phyloP scores from a whole-genome alignment of 2,329 filamentous ascomycete species.

The Trichophyton simii region DNA sequence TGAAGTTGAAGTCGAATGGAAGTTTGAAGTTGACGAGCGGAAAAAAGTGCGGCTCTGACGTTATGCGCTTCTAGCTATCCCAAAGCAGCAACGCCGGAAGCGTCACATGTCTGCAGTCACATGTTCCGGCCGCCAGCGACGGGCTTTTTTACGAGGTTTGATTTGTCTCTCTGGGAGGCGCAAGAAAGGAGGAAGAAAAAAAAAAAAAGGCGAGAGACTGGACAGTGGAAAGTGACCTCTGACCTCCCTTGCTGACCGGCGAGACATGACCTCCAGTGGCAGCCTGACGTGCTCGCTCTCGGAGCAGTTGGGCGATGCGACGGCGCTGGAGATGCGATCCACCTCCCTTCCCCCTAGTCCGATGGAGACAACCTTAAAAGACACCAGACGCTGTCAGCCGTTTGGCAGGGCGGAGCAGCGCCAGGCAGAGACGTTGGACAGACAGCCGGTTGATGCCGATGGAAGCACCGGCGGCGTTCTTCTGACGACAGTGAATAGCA shows the following conservation, averaged over 20 bases:
- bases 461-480: background rate
- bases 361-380: background rate
- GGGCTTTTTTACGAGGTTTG: background rate
- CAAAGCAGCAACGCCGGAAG: background rate
- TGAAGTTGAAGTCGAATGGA: background rate
- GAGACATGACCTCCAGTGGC: background rate
- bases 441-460: background rate
- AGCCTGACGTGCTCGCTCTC: background rate
- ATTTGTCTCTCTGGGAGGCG: too few relatives aligned
- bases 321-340: background rate
- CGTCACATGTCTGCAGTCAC: constrained; percentile 2
- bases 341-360: background rate
- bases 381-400: background rate
- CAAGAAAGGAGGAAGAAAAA: too few relatives aligned
- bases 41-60: background rate
- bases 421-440: background rate
- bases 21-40: background rate
- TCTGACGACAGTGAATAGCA: background rate
- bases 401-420: background rate
- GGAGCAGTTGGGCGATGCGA: background rate
- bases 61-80: background rate
- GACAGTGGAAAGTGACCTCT: too few relatives aligned
- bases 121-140: background rate
- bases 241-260: too few relatives aligned
- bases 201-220: too few relatives aligned